A percentile compares a stretch with the other conserved stretches of the same genome.
Evolutionary conservation across 2,329 filamentous ascomycete genomes (phyloP).

Genomic region (Cladophialophora carrionii): DNA sequence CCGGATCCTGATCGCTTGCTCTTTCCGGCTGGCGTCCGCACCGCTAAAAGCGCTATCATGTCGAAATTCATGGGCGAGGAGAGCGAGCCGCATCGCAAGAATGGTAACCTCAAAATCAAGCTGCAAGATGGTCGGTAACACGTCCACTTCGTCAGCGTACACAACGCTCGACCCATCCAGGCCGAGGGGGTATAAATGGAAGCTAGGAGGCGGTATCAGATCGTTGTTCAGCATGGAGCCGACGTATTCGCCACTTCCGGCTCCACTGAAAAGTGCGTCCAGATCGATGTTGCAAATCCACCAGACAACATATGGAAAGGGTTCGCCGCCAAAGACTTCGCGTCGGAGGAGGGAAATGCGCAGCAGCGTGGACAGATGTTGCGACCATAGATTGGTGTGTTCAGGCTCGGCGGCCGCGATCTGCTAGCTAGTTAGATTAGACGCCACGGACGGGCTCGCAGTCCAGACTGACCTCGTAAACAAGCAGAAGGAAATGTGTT

Average conservation of each 20-base stretch:
- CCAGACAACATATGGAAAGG: constrained; percentile 58
- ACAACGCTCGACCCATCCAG: constrained; percentile 44
- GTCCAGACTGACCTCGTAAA: constrained; percentile 56
- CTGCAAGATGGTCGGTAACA: constrained; percentile 49
- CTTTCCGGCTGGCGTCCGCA: constrained; percentile 32
- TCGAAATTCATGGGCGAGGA: constrained; percentile 49
- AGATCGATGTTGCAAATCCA: constrained; percentile 59
- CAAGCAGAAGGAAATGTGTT: constrained; percentile 60
- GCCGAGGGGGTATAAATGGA: constrained; percentile 46
- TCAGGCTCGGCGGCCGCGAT: constrained; percentile 53
- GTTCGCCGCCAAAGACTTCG: constrained; percentile 51
- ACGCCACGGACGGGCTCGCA: background rate
- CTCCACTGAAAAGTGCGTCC: constrained; percentile 59
- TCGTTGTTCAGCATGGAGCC: constrained; percentile 53
- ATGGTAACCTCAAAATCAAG: constrained; percentile 53
- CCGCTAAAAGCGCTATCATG: constrained; percentile 40
- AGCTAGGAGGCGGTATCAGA: constrained; percentile 51
- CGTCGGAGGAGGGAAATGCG: constrained; percentile 55
- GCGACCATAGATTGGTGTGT: constrained; percentile 57
- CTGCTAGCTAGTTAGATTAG: constrained; percentile 40
- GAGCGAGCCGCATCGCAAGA: constrained; percentile 51
- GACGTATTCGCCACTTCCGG: constrained; percentile 56
- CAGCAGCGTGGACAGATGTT: constrained; percentile 57
- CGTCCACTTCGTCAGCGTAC: constrained; percentile 45
- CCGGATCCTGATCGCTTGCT: constrained; percentile 37